Evolutionary conservation across 2,329 filamentous ascomycete genomes (phyloP), one percentile per base, ranked within the genome.

Genomic region (Verticillium zaregamsianum): DNA sequence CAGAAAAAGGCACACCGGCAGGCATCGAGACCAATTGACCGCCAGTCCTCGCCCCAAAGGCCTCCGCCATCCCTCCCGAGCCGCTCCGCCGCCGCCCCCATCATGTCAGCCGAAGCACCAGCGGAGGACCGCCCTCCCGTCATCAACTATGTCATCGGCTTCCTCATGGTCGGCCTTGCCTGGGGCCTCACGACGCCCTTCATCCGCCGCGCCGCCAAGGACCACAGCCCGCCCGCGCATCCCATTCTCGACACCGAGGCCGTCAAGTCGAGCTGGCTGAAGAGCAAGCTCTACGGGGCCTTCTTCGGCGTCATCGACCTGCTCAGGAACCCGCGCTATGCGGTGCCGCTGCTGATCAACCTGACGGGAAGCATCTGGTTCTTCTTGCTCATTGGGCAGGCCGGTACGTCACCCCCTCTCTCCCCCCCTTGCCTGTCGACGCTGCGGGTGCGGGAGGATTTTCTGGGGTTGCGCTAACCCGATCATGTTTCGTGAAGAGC

Each of bases 321-420:
- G 62, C 76, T 98, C 59, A 81, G 84, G 62, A 93, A 93, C 68
- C 93, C 93, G 39, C 84, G 86, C 20, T 98, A 98, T 76, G 91
- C 92, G 6, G 77, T 96, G 31, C 94, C 94, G 23, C 76, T 98
- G 68, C 77, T 97, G 59, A 77, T 97, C 62, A 98, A 98, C 73
- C 78, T 98, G 59, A 97, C 94, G 3, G 94, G 94, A 33, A 96
- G 92, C 71, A 84, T 97, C 61, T 98, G 94, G 94, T 98, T 98
- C 77, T 98, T 98, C 69, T 77, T 98, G 67, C 80, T 98, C 66
- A 94, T 98, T 76, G 94, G 94, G 7, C 87, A 95, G 74, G 93
- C 93, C 69, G 93, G 93, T 96, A 76, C 68, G 90, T 83, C 33
- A 63, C n/a, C 32, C 54, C 28, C 54, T 15, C 54, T n/a, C 33